phyloP scores from a whole-genome alignment of 768 basidiomycete genomes.

The Tulasnella sp. region DNA sequence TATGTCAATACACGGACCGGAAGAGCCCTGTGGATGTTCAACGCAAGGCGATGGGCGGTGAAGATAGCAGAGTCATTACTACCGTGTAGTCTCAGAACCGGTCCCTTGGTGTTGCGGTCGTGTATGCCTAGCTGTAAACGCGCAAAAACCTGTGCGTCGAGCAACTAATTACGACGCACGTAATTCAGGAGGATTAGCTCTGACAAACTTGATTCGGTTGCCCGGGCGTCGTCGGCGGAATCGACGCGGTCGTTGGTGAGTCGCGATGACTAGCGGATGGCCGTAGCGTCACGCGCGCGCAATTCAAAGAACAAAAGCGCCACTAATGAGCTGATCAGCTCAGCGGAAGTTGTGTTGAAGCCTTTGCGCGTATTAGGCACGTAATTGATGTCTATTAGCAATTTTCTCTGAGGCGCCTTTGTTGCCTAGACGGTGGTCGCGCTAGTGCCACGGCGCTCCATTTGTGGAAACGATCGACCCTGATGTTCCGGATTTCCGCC shows the following conservation, averaged over 20 bases:
- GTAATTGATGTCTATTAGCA: neutral
- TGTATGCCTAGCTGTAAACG: neutral
- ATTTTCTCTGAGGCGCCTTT: neutral
- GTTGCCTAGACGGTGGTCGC: constrained; percentile 13
- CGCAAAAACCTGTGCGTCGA: neutral
- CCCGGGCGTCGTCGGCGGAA: neutral
- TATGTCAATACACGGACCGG: too few species aligned
- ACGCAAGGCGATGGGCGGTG: neutral
- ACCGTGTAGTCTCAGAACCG: neutral
- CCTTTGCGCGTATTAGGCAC: neutral
- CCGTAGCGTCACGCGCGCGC: neutral
- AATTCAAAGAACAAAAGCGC: constrained; percentile 15
- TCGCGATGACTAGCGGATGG: neutral
- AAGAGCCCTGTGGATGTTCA: neutral
- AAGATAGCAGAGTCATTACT: neutral
- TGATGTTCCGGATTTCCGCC: constrained; percentile 16
- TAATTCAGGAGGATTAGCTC: neutral
- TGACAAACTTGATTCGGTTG: neutral
- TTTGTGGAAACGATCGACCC: constrained; percentile 15
- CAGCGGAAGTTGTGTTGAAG: constrained; percentile 6
- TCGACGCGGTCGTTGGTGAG: neutral
- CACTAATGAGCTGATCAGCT: neutral
- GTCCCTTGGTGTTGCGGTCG: neutral
- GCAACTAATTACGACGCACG: neutral
- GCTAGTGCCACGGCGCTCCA: constrained; percentile 4